These are phyloP conservation scores for Mycocentrospora acerina DNA, from an alignment of 2,329 filamentous ascomycete species.

Conservation along the genomic window DNA sequence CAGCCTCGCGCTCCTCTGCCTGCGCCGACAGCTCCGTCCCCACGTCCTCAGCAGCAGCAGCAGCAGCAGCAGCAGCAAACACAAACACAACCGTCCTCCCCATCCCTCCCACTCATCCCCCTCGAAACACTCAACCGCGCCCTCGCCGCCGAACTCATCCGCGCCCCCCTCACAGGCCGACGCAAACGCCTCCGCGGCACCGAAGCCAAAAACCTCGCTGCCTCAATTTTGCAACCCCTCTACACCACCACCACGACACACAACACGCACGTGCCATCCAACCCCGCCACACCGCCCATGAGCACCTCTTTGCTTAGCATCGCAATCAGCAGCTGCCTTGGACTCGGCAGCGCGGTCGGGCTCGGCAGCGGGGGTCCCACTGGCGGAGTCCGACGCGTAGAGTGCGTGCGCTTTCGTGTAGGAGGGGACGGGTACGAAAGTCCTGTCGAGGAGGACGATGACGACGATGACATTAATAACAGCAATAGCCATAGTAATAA, in stretches of 20 bases:
- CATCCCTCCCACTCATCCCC: constrained; percentile 23
- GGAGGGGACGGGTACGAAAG: constrained; percentile 44
- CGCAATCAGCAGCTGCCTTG: constrained; percentile 48
- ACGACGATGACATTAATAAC: no score
- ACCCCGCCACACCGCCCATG: constrained; percentile 22
- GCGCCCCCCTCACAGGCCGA: constrained; percentile 46
- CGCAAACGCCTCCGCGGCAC: constrained; percentile 46
- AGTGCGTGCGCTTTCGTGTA: constrained; percentile 45
- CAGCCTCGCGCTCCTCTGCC: constrained; percentile 18
- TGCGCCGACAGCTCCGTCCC: neutral
- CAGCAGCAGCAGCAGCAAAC: no score
- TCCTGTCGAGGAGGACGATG: constrained; percentile 45
- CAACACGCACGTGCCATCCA: no score
- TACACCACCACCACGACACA: constrained; percentile 24
- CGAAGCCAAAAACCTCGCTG: constrained; percentile 51
- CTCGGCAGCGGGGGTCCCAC: constrained; percentile 37
- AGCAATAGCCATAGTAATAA: no score
- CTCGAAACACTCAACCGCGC: constrained; percentile 49
- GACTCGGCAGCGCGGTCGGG: constrained; percentile 36
- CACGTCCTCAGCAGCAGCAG: no score
- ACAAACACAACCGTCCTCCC: constrained; percentile 9
- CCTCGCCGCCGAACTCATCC: constrained; percentile 50
- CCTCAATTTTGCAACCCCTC: constrained; percentile 44
- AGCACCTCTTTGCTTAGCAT: constrained; percentile 41
- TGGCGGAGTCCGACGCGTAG: constrained; percentile 42